These are phyloP conservation scores for Aspergillus sp. DNA, from an alignment of 2,329 filamentous ascomycete species.

Conservation along the genomic window DNA sequence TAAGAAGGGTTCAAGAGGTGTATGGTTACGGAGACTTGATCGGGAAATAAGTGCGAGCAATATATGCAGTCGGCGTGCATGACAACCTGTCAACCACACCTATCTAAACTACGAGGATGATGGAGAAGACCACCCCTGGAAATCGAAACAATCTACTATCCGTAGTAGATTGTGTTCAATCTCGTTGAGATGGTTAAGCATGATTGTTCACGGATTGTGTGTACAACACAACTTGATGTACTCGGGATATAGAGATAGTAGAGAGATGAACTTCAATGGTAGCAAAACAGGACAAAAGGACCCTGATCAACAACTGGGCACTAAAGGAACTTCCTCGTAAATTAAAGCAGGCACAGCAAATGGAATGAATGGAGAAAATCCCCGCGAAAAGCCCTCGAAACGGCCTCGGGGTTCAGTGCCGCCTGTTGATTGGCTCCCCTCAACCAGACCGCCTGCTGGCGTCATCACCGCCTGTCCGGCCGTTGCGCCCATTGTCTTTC, in stretches of 20 bases:
- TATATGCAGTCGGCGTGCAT: too few species aligned
- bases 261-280: too few species aligned
- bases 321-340: neutral
- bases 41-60: too few species aligned
- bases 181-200: neutral
- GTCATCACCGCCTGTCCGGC: conserved; percentile 17
- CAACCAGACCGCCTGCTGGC: conserved; percentile 14
- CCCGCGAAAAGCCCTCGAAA: neutral
- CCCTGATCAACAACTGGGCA: neutral
- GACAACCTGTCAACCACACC: too few species aligned
- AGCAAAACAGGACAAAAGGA: neutral
- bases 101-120: neutral
- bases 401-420: neutral
- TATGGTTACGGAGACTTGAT: too few species aligned
- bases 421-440: conserved; percentile 14
- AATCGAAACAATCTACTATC: too few species aligned
- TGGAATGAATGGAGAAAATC: neutral
- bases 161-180: neutral
- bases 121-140: neutral
- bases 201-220: neutral
- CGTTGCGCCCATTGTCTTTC: neutral
- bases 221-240: too few species aligned
- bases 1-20: too few species aligned
- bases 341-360: neutral
- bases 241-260: too few species aligned